Percentiles rank a stretch among this genome's conserved stretches.
phyloP scores from a whole-genome alignment of 352 stramenopile genomes.

The Globisporangium nodosum region DNA sequence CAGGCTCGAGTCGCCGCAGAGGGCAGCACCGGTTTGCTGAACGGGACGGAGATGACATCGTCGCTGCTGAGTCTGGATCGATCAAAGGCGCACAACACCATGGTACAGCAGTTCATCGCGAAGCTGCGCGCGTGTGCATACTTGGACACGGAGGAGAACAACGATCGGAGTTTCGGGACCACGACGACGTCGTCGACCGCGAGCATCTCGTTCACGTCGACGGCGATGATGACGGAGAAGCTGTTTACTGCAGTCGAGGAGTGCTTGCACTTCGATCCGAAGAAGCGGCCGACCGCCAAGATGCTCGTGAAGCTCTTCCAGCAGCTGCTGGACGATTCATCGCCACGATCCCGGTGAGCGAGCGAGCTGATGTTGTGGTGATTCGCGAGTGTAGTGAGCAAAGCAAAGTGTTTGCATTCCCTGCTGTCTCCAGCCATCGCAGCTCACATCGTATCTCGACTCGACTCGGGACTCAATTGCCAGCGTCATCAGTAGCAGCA shows the following conservation, averaged over 20 bases:
- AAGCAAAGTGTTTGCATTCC: not conserved
- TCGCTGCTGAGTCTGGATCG: slow-evolving; percentile 11
- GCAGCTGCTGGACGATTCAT: slow-evolving; percentile 29
- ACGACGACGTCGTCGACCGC: slow-evolving; percentile 28
- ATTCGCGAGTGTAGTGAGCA: not conserved
- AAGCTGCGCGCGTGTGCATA: slow-evolving; percentile 38
- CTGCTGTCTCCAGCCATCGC: not conserved
- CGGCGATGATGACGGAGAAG: slow-evolving; percentile 35
- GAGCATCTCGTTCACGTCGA: slow-evolving; percentile 24
- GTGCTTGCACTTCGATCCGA: slow-evolving; percentile 55
- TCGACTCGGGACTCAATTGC: too few relatives aligned
- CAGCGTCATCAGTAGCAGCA: too few relatives aligned
- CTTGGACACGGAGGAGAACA: slow-evolving; percentile 20
- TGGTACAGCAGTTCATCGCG: slow-evolving; percentile 43
- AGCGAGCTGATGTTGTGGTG: too few relatives aligned
- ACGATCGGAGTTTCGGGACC: slow-evolving; percentile 39
- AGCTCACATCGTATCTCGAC: too few relatives aligned
- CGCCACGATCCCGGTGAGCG: not conserved
- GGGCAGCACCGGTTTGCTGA: not conserved
- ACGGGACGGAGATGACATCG: not conserved
- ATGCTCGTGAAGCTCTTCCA: slow-evolving; percentile 47
- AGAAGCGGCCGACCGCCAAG: slow-evolving; percentile 46
- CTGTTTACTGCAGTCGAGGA: slow-evolving; percentile 40
- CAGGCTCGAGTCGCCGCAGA: not conserved
- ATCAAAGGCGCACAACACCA: slow-evolving; percentile 20